Conservation (phyloP, 805 yeast genomes). For the Candida maesae region DNA sequence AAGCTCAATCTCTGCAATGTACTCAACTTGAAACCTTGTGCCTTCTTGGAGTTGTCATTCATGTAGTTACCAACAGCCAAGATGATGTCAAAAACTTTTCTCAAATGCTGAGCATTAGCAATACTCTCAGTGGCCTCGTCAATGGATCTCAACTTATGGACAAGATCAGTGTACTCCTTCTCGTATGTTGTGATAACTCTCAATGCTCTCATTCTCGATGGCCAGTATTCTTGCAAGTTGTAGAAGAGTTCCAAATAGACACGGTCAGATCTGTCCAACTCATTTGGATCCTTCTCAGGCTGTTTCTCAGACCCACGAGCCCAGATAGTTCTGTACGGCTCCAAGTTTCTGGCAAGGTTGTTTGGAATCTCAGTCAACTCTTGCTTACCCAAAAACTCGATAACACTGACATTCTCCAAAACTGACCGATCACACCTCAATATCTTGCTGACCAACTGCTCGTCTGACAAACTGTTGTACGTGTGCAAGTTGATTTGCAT, state of each 20-base stretch:
- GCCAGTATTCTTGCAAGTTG: constrained; percentile 70
- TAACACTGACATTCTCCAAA: constrained; percentile 48
- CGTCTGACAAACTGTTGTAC: constrained; percentile 50
- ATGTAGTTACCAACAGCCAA: constrained; percentile 74
- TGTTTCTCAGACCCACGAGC: constrained; percentile 29
- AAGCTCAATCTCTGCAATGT: constrained; percentile 67
- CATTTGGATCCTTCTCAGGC: constrained; percentile 53
- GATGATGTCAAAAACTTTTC: constrained; percentile 58
- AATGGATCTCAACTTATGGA: constrained; percentile 48
- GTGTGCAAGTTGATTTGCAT: constrained; percentile 75
- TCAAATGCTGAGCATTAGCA: constrained; percentile 48
- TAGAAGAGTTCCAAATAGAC: constrained; percentile 64
- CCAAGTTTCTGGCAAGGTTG: constrained; percentile 49
- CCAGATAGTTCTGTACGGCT: constrained; percentile 59
- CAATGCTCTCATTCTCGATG: constrained; percentile 63
- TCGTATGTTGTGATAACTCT: constrained; percentile 52
- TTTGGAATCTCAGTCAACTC: constrained; percentile 58
- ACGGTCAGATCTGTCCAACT: constrained; percentile 66
- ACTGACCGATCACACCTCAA: constrained; percentile 58
- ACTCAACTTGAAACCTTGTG: constrained; percentile 65
- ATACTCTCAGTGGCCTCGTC: constrained; percentile 58
- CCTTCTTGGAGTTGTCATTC: constrained; percentile 68
- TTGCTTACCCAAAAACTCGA: constrained; percentile 70
- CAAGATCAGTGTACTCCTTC: constrained; percentile 62
- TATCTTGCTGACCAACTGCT: constrained; percentile 50